Base-by-base conservation (phyloP, 192 early-diverging fungal genomes). In the Podila minutissima region DNA sequence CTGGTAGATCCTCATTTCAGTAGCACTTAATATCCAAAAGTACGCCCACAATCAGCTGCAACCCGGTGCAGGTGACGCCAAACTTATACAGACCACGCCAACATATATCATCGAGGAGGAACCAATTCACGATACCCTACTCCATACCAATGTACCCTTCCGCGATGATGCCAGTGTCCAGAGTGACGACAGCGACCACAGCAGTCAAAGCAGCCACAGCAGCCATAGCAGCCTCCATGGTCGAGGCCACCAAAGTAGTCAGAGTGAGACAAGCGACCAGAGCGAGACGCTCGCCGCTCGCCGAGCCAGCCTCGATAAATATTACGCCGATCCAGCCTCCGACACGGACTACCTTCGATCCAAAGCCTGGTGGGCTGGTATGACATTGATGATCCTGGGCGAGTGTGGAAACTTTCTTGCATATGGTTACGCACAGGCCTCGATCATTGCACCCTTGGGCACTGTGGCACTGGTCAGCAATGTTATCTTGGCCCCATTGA, bases 361-460 rank as follows among this genome's bases (percentile, higher is more conserved):
- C 11, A 89, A 86, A 60, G 65, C 86, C 12, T 92, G 92, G 93
- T 94, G 93, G 93, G 17, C 88, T 6, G 93, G 93, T 13, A 89
- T 93, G 72, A 77, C 83, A 3, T 65, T 93, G 2, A 94, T 94
- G 93, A 71, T 90, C 3, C 46, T 83, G 38, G 77, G 77, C 19
- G 75, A 85, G 46, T 72, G 72, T 17, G 77, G 74, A 22, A 75
- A 91, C 74, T 84, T 91, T 82, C 60, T 86, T 78, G 93, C 93
- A 3, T 94, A 94, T 74, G 93, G 91, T 11, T 94, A 91, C 75
- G 92, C 93, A 13, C 91, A 90, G 26, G 91, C 93, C 22, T 92
- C 92, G 15, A 86, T 91, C 7, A 88, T 94, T 66, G 91, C 93
- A 22, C 93, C 93, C 0, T 68, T 94, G 32, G 93, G 93, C n/a